phyloP scores from a whole-genome alignment of 148 eudicot species.

The Gaultheria prostrata region DNA sequence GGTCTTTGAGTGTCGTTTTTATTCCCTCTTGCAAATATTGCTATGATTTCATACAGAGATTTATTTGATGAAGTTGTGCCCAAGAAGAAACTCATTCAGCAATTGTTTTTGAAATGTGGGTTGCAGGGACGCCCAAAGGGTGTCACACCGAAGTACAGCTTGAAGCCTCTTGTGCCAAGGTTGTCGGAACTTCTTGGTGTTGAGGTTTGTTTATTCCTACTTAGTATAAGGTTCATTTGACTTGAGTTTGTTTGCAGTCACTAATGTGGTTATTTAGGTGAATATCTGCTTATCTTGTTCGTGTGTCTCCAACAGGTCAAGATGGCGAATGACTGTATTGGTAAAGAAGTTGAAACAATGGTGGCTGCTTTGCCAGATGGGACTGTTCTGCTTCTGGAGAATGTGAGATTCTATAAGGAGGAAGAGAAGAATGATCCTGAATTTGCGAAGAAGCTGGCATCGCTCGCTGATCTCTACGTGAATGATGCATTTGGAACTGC shows the following conservation, averaged over 20 bases:
- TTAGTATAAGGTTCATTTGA: neutral
- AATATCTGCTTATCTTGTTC: neutral
- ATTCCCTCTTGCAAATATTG: neutral
- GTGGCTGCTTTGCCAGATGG: conserved; percentile 76
- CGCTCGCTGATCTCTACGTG: conserved; percentile 83
- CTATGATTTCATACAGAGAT: neutral
- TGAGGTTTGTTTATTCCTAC: conserved; percentile 34
- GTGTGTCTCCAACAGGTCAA: conserved; percentile 41
- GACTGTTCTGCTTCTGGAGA: conserved; percentile 75
- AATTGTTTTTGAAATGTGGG: neutral
- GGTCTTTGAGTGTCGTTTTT: neutral
- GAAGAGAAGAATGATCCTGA: conserved; percentile 94
- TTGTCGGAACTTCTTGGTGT: conserved; percentile 64
- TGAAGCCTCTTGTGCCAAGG: conserved; percentile 74
- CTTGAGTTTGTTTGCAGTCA: neutral
- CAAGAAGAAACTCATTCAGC: neutral
- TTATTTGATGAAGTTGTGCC: neutral
- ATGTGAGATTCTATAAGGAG: conserved; percentile 84
- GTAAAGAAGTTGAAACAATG: conserved; percentile 70
- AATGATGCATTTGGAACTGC: conserved; percentile 89
- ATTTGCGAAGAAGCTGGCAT: conserved; percentile 75
- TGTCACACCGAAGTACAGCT: conserved; percentile 74
- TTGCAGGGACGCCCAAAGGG: conserved; percentile 77
- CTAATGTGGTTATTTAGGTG: neutral
- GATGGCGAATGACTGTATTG: conserved; percentile 77